A percentile compares a stretch with the other conserved stretches of the same genome.
Evolutionary conservation across 306 rosid species (phyloP).

Genomic region (Benincasa hispida): DNA sequence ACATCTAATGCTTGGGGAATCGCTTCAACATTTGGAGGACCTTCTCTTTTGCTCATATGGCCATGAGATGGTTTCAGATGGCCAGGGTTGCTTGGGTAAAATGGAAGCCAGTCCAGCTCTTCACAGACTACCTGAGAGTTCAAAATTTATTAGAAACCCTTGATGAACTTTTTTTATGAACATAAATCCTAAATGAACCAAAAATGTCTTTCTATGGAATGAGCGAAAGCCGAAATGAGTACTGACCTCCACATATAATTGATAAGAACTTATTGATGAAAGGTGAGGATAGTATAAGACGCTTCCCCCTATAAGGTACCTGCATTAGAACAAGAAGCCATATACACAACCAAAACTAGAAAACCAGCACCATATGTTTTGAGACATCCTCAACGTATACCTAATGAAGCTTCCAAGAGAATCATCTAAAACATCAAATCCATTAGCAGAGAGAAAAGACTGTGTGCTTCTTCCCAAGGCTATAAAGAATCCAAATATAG

Average conservation of each 20-base stretch:
- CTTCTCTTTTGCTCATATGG: constrained; percentile 56
- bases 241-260: constrained; percentile 93
- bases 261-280: constrained; percentile 94
- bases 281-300: constrained; percentile 90
- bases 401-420: constrained; percentile 76
- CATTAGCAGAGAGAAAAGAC: constrained; percentile 65
- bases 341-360: constrained; percentile 15
- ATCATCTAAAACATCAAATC: constrained; percentile 52
- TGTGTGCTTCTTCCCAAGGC: constrained; percentile 87
- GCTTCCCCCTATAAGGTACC: constrained; percentile 93
- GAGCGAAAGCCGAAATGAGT: constrained; percentile 1
- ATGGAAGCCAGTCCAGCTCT: constrained; percentile 97
- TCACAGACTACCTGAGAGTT: constrained; percentile 85
- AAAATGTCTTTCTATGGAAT: not conserved
- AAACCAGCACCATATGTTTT: constrained; percentile 11
- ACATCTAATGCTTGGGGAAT: constrained; percentile 58
- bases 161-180: not conserved
- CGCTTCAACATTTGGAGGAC: constrained; percentile 77
- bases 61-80: constrained; percentile 38
- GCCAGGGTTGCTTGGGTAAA: constrained; percentile 60
- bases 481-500: constrained; percentile 92
- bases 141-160: constrained; percentile 13
- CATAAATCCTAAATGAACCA: constrained; percentile 10
- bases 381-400: constrained; percentile 25
- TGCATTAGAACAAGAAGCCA: constrained; percentile 25